Evolutionary conservation across 305 asterid genomes (phyloP).

Genomic region (Plantago rigida): DNA sequence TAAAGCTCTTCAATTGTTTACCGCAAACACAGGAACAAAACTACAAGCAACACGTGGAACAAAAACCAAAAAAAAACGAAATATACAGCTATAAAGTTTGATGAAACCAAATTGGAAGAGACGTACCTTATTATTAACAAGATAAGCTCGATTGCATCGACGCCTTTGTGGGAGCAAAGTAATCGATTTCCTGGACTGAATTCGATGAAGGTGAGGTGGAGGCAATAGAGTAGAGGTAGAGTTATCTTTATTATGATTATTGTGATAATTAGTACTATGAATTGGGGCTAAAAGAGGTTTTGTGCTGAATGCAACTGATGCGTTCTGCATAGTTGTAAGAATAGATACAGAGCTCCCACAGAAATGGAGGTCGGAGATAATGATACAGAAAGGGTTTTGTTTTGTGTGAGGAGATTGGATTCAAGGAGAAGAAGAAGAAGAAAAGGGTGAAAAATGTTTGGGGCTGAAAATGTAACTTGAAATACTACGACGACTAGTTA

Average conservation of each 20-base stretch:
- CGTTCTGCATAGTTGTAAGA: conserved; percentile 51
- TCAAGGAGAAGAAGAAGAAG: too few relatives aligned
- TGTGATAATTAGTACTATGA: conserved; percentile 29
- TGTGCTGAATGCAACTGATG: conserved; percentile 45
- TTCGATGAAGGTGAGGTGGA: conserved; percentile 33
- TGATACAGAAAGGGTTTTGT: too few relatives aligned
- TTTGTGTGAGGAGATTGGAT: too few relatives aligned
- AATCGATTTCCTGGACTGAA: conserved; percentile 32
- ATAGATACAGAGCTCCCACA: too few relatives aligned
- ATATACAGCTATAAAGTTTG: neutral
- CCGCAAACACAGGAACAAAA: neutral
- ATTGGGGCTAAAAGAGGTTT: conserved; percentile 54
- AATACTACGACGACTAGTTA: too few relatives aligned
- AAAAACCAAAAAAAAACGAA: neutral
- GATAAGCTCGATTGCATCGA: conserved; percentile 34
- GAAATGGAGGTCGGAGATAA: too few relatives aligned
- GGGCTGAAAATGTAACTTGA: too few relatives aligned
- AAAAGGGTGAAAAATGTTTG: too few relatives aligned
- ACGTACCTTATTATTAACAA: conserved; percentile 38
- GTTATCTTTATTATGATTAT: conserved; percentile 26
- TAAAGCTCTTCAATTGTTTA: too few relatives aligned
- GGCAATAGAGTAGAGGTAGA: conserved; percentile 25
- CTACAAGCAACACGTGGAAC: neutral
- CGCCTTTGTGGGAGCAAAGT: conserved; percentile 35
- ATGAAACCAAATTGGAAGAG: neutral